phyloP scores from a whole-genome alignment of 208 protist species.

The Leishmania tropica region DNA sequence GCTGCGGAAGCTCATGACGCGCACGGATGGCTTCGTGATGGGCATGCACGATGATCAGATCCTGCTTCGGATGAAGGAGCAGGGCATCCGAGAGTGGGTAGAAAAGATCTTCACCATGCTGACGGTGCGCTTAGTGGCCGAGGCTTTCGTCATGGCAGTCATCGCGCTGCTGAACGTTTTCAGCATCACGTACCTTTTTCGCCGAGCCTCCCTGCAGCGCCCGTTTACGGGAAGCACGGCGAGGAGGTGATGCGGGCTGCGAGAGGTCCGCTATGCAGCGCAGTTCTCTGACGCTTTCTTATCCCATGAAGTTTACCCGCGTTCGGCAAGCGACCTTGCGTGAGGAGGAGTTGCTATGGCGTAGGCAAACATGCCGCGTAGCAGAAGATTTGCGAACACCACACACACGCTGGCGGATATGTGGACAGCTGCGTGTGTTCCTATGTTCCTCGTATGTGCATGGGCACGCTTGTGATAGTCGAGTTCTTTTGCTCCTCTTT shows the following conservation, averaged over 20 bases:
- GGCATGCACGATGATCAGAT: constrained; percentile 85
- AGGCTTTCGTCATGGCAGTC: constrained; percentile 61
- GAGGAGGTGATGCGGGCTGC: neutral
- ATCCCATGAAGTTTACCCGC: neutral
- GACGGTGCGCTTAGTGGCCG: constrained; percentile 46
- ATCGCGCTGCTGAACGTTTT: constrained; percentile 66
- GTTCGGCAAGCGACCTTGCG: neutral
- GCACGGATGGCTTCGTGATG: constrained; percentile 72
- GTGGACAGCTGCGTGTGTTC: neutral
- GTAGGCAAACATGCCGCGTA: neutral
- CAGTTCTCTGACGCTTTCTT: neutral
- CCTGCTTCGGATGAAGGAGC: constrained; percentile 68
- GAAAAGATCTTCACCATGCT: constrained; percentile 70
- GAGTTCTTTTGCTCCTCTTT: neutral
- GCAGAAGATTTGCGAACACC: neutral
- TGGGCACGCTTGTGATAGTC: neutral
- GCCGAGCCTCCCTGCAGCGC: neutral
- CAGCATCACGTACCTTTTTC: constrained; percentile 46
- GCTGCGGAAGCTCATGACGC: constrained; percentile 62
- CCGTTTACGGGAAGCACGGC: neutral
- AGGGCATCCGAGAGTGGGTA: constrained; percentile 51
- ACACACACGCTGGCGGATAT: neutral
- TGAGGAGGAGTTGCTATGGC: neutral
- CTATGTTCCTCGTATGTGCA: neutral
- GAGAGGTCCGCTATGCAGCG: neutral